Evolutionary conservation across 306 rosid genomes (phyloP), one percentile per base, ranked within the genome.

Genomic region (Medicago arabica): DNA sequence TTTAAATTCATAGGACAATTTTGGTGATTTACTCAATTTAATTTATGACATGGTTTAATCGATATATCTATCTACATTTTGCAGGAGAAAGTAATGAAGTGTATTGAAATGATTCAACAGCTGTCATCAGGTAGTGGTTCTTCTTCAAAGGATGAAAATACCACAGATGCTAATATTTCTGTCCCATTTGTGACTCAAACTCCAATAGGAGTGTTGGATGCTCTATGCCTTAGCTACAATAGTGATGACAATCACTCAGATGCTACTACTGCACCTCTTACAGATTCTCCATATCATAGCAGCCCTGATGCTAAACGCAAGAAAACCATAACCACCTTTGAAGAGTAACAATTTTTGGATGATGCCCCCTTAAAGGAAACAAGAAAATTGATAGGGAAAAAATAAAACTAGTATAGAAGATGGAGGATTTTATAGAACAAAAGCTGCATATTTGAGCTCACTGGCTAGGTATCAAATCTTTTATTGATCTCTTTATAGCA

Each of bases 81-180:
- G 85, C 90, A 95, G 98, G 86, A 92, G 87, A 96, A 86, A 71
- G 84, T 89, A 44, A n/a, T 88, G 75, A 88, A 85, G 66, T 92
- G 99, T 53, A 40, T 89, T 59, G 53, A 88, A 66, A 36, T 92
- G 90, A 70, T 96, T 12, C 67, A 83, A 0, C 89, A 80, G 19
- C 13, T 84, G 71, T 60, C 83, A 63, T 81, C 83, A 38, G 65
- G 63, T 65, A 59, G 61, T 44, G 8, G 2, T 17, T 80, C 65
- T 72, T 51, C 74, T 44, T 41, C 8, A 8, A 85, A 82, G 72
- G 75, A 79, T 8, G 10, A 9, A 21, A 31, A 80, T 43, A 79
- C 65, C 10, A 47, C 17, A 18, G 2, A 75, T 75, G 88, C 77
- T 75, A 66, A 79, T 47, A 75, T 53, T 17, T 61, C 87, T 83